Conservation (phyloP, 2,329 filamentous ascomycete genomes). For the Diaporthe eres region DNA sequence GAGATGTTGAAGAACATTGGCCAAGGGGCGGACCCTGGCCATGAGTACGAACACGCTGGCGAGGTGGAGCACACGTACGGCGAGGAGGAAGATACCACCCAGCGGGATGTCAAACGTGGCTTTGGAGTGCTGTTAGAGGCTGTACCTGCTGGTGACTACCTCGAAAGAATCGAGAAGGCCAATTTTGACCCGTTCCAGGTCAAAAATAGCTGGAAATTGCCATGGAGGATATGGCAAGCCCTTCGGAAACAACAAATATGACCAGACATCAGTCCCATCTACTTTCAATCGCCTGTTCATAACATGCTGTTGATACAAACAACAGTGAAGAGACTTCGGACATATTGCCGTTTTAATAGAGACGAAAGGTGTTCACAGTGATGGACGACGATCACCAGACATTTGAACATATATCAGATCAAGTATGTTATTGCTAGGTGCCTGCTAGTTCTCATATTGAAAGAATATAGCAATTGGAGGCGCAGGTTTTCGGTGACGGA, state of each 20-base stretch:
- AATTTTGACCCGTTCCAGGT: conserved; percentile 88
- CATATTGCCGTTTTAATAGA: no score
- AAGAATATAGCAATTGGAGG: no score
- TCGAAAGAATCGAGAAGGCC: conserved; percentile 81
- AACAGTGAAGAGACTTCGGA: no score
- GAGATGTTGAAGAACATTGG: conserved; percentile 90
- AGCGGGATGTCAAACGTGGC: conserved; percentile 67
- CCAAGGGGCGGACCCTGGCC: conserved; percentile 80
- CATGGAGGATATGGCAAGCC: conserved; percentile 78
- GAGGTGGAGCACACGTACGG: conserved; percentile 77
- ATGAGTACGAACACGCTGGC: conserved; percentile 89
- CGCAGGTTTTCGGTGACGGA: no score
- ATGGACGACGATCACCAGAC: no score
- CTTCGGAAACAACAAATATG: conserved; percentile 65
- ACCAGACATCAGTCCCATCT: no score
- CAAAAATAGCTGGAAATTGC: conserved; percentile 82
- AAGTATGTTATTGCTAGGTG: no score
- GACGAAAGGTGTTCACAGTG: no score
- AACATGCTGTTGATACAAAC: no score
- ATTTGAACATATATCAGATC: no score
- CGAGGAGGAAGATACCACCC: conserved; percentile 54
- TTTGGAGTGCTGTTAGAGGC: conserved; percentile 88
- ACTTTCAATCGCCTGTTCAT: no score
- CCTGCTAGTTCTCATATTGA: no score
- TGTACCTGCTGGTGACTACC: conserved; percentile 82